Evolutionary conservation across 768 basidiomycete species (phyloP), one percentile per base, ranked within the genome.

Genomic region (Aureoboletus auriporus): DNA sequence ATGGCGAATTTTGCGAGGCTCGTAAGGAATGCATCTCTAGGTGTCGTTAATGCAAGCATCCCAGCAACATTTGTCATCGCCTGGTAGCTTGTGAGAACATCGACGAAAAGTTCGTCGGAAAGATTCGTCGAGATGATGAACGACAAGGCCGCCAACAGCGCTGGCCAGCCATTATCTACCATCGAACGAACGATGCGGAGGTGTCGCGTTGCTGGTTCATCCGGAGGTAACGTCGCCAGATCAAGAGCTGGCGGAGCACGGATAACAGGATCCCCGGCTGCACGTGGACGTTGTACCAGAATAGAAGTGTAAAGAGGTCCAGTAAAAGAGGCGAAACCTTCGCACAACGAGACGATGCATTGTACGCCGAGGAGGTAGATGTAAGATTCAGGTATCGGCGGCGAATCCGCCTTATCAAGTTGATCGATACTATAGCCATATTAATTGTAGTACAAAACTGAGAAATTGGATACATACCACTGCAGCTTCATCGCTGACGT

Each of bases 351-450:
- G 27, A 87, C 78, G 8, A 97, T 75, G 59, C 88, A 93, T 58
- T 97, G 93, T 0, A 96, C 78, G 1, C 84, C 90, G 2, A 99
- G 79, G 8, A 99, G 84, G 62, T 94, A 95, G 53, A 95, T 79
- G 63, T 99, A 97, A 4, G 88, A 77, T 50, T 99, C 96, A 0
- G 96, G 95, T 45, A 97, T 93, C 0, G 82, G 75, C 0, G 96
- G 96, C 0, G 93, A 83, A 57, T 99, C 96, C 0, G 92, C 88
- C 66, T 99, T 99, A 71, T 99, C 95, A 11, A 97, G 80, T 66
- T 98, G 96, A 64, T 99, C 95, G 57, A 99, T 97, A 64, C 94
- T 96, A 58, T 5, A 14, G 1, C 8, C 34, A 20, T 9, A n/a
- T 42, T 33, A 17, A 34, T n/a, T 29, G 31, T 6, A 30, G 8